phyloP scores from a whole-genome alignment of 169 alveolate species.

The Cryptosporidium sp. region DNA sequence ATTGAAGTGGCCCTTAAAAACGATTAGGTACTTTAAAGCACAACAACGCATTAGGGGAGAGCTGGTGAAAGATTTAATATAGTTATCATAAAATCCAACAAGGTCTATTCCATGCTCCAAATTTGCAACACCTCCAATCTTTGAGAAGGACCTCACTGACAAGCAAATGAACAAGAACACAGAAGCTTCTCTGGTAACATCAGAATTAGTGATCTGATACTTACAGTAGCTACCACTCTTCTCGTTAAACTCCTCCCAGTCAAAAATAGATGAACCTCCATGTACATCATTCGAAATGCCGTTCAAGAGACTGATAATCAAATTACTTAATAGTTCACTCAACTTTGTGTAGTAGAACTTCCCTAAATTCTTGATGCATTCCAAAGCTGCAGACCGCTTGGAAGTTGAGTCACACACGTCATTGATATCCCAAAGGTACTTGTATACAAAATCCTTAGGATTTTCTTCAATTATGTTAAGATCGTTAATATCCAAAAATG shows the following conservation, averaged over 20 bases:
- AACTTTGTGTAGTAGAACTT: slow-evolving; percentile 61
- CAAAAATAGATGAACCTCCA: slow-evolving; percentile 11
- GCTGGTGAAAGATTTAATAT: slow-evolving; percentile 21
- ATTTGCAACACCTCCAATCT: slow-evolving; percentile 43
- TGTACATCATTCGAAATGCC: slow-evolving; percentile 23
- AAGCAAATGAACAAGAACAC: slow-evolving; percentile 65
- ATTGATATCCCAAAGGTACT: slow-evolving; percentile 72
- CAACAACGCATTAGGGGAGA: slow-evolving; percentile 73
- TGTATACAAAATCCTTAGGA: slow-evolving; percentile 65
- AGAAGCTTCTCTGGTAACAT: slow-evolving; percentile 50
- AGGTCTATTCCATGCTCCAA: slow-evolving; percentile 43
- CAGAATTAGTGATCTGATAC: slow-evolving; percentile 38
- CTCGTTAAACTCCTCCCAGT: slow-evolving; percentile 54
- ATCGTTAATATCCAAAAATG: slow-evolving; percentile 62
- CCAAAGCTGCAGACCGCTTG: slow-evolving; percentile 71
- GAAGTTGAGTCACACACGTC: slow-evolving; percentile 70
- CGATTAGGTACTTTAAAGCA: slow-evolving; percentile 61
- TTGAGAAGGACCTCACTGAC: slow-evolving; percentile 64
- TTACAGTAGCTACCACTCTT: slow-evolving; percentile 8
- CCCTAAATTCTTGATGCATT: slow-evolving; percentile 61
- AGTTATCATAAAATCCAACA: slow-evolving; percentile 60
- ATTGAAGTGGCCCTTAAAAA: slow-evolving; percentile 39
- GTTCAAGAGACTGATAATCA: slow-evolving; percentile 33
- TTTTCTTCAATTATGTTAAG: slow-evolving; percentile 41
- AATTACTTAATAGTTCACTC: slow-evolving; percentile 37